Evolutionary conservation across 116 monocot species (phyloP).

Genomic region (Thalassia testudinum): DNA sequence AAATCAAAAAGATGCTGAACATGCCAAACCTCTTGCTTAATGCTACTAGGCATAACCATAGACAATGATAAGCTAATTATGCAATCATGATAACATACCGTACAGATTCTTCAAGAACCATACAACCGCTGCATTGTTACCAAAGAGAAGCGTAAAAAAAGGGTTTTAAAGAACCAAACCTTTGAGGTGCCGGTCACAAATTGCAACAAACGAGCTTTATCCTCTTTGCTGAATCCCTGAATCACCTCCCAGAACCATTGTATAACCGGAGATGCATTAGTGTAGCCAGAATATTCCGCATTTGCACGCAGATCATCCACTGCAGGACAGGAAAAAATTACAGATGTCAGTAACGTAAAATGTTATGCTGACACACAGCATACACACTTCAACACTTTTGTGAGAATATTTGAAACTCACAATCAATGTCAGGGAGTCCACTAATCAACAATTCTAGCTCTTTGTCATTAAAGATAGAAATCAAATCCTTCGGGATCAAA

Average conservation of each 20-base stretch:
- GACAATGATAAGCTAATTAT: not conserved
- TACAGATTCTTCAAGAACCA: not conserved
- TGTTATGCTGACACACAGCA: not conserved
- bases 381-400: not conserved
- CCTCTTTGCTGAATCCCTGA: slow-evolving; percentile 95
- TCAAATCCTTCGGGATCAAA: slow-evolving; percentile 64
- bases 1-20: too few species aligned
- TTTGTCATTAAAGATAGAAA: slow-evolving; percentile 95
- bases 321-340: slow-evolving; percentile 8
- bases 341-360: not conserved
- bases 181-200: slow-evolving; percentile 99
- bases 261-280: slow-evolving; percentile 83
- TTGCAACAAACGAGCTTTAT: slow-evolving; percentile 96
- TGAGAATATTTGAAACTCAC: slow-evolving; percentile 28
- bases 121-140: not conserved
- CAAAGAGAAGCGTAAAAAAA: not conserved
- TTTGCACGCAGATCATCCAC: slow-evolving; percentile 96
- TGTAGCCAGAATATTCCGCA: slow-evolving; percentile 95
- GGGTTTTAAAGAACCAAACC: slow-evolving; percentile 19
- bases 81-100: not conserved
- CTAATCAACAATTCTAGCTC: slow-evolving; percentile 95
- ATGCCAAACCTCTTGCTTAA: too few species aligned
- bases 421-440: slow-evolving; percentile 95
- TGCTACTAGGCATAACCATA: not conserved
- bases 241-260: slow-evolving; percentile 99